Base-by-base conservation (phyloP, 1,284 basidiomycete species). In the Cryptococcus depauperatus region DNA sequence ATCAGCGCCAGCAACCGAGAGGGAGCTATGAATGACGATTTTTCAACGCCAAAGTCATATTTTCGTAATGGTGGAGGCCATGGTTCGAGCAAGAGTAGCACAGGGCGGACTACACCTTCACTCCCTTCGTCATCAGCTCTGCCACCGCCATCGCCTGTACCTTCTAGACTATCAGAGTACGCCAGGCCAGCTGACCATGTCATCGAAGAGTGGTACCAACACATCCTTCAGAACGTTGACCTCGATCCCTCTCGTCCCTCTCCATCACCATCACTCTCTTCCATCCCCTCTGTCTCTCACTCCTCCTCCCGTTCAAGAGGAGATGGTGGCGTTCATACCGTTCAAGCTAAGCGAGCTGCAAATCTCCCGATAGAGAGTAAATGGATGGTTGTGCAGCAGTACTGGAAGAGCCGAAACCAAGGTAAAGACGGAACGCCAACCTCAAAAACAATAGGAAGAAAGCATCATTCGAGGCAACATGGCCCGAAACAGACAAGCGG, bases 371-470 rank as follows among this genome's bases (percentile, higher is more conserved):
- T 84, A 25, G 85, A 91, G 41, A 89, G 89, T 66, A 97, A 96
- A 70, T 97, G 92, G 92, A 77, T 78, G 52, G 81, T 97, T 61
- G 85, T 97, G 9, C 80, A 85, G 66, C 25, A 41, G 16, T 30
- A 41, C 26, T 29, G 28, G 26, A 41, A 28, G 26, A 18, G n/a
- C 9, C 9, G 18, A 18, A 16, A 26, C 47, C 79, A 84, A 34
- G 89, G 83, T 81, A 11, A 30, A 30, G 16, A 30, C 13, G 13
- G 16, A 13, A 11, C 3, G 14, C 82, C 80, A 57, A 81, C 81
- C 81, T 55, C 78, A 56, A 74, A 70, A 80, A 80, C 13, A 77
- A 77, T 52, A 58, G 48, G 18, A 14, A 41, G 62, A 76, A 13
- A 66, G 68, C 18, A 67, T 41, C n/a, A 16, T 7, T 14, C 35